Base-by-base conservation (phyloP, 106 monocot genomes). In the Platanthera zijinensis region DNA sequence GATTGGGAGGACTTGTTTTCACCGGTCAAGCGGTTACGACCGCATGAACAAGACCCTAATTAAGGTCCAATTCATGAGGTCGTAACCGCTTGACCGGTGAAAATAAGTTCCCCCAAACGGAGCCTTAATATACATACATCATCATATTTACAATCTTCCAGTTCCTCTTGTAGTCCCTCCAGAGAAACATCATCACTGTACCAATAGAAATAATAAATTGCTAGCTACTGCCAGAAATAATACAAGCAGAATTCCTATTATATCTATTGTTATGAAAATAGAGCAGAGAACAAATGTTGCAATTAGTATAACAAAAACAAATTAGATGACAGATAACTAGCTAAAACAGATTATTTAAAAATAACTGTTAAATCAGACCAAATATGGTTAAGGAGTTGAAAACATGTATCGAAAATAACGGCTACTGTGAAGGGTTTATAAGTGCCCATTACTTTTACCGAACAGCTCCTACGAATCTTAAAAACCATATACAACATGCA, bases 71-170 rank as follows among this genome's bases (percentile, higher is more conserved):
- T 25, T 25, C 25, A 25, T 25, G 25, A 0, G 25, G 25, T 25
- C 25, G 25, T 25, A 25, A 25, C 25, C 25, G 0, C 25, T 25
- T 25, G 25, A 25, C 25, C 25, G 25, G 25, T 25, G 25, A 25
- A 25, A 25, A 25, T 25, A 25, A 25, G 25, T 25, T 25, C 25
- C 25, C 25, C 0, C 25, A 25, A 25, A 25, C 25, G 25, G 25
- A 25, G 25, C 25, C 25, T 25, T 48, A 71, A 75, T 39, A 14
- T 39, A 80, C 87, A 84, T 57, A 90, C 92, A 70, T 78, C 81
- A 83, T 90, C 88, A 78, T 86, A 69, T 77, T 86, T 90, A 73
- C 90, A 93, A 78, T 93, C 93, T 79, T 93, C 88, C 71, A 93
- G 90, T 59, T 93, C 93, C 67, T 88, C 86, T 63, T 86, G 75